phyloP scores from a whole-genome alignment of 805 yeast species.

The Candida nanaspora region DNA sequence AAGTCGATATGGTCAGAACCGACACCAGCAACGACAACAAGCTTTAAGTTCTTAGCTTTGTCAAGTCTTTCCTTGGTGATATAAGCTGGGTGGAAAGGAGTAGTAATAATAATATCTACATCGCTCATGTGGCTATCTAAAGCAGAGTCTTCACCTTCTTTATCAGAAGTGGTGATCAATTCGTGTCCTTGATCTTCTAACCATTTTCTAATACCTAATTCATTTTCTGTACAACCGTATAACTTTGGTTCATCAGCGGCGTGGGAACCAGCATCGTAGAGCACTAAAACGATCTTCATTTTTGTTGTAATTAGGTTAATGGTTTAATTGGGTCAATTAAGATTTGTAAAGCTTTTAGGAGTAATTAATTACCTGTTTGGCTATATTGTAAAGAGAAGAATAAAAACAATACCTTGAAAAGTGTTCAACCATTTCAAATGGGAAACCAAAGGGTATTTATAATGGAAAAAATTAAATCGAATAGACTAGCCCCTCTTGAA shows the following conservation, averaged over 20 bases:
- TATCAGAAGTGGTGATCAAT: conserved; percentile 57
- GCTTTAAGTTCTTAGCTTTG: conserved; percentile 63
- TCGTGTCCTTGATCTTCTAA: conserved; percentile 62
- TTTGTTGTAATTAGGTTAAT: neutral
- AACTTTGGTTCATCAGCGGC: conserved; percentile 55
- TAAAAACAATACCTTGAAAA: too few species aligned
- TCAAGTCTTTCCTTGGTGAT: conserved; percentile 58
- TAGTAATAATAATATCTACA: conserved; percentile 71
- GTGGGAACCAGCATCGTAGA: conserved; percentile 52
- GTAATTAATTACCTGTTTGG: neutral
- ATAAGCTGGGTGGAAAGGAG: conserved; percentile 82
- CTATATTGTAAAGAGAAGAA: neutral
- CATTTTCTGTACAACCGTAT: conserved; percentile 69
- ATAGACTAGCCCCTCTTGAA: too few species aligned
- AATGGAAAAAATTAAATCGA: neutral
- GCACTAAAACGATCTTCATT: conserved; percentile 45
- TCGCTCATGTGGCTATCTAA: conserved; percentile 62
- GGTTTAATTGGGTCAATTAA: neutral
- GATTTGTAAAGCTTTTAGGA: too few species aligned
- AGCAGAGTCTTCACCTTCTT: conserved; percentile 52
- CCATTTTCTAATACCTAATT: conserved; percentile 61
- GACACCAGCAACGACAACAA: conserved; percentile 74
- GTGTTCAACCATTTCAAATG: neutral
- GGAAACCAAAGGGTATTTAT: neutral
- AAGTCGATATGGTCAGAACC: conserved; percentile 80